A percentile compares a stretch with the other conserved stretches of the same genome.
Evolutionary conservation across 1,284 basidiomycete genomes (phyloP).

Genomic region (Kwoniella shivajii): DNA sequence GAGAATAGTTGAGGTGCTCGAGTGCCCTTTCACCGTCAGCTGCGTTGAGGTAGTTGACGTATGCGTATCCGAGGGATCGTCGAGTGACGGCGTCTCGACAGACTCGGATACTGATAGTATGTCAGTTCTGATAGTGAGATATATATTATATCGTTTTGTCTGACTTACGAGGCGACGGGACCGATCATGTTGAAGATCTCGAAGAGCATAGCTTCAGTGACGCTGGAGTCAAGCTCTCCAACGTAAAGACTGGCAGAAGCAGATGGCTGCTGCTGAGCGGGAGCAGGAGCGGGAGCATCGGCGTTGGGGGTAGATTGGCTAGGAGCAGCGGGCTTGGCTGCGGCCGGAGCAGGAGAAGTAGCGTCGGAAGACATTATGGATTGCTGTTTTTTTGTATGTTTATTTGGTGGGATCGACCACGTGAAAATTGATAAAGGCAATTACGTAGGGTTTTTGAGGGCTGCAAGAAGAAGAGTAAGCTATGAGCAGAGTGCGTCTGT

Average conservation of each 20-base stretch:
- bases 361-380: constrained; percentile 39
- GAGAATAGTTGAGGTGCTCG: constrained; percentile 98
- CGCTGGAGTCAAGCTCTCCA: constrained; percentile 95
- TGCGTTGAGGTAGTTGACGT: constrained; percentile 98
- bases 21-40: constrained; percentile 98
- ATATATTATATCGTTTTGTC: no score
- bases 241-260: constrained; percentile 95
- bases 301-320: constrained; percentile 27
- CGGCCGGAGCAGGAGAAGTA: constrained; percentile 34
- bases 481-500: neutral
- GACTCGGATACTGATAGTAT: constrained; percentile 80
- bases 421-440: constrained; percentile 33
- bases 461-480: constrained; percentile 1
- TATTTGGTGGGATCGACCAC: constrained; percentile 42
- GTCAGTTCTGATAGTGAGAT: neutral
- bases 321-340: constrained; percentile 31
- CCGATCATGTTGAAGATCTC: constrained; percentile 99
- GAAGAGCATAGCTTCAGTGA: constrained; percentile 99
- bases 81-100: constrained; percentile 99
- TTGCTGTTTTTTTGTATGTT: constrained; percentile 11
- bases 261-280: constrained; percentile 54
- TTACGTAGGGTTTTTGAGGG: constrained; percentile 47
- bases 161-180: constrained; percentile 81
- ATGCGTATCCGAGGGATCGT: constrained; percentile 98
- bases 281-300: constrained; percentile 28